Evolutionary conservation across 768 basidiomycete genomes (phyloP), one percentile per base, ranked within the genome.

Genomic region (Collybia nuda): DNA sequence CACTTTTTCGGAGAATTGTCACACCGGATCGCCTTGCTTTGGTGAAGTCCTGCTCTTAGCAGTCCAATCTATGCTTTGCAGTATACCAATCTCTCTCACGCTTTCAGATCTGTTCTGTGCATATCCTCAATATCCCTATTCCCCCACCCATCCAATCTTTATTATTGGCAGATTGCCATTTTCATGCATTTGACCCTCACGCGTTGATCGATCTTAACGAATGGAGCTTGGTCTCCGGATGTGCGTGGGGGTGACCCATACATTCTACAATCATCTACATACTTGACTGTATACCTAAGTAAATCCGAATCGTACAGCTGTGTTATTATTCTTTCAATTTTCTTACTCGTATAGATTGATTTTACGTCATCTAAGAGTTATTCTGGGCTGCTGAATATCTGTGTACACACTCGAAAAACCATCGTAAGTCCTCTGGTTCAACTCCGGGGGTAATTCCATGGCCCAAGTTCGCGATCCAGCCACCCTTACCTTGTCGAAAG

Each of bases 361-460:
- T 32, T 6, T 11, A 6, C 9, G 32, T 11, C 14, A 14, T 32
- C 32, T 32, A 32, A 11, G 32, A 14, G 14, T 11, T 32, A 11
- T 11, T 32, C 32, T 32, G 32, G 7, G 12, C 3, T 38, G 70
- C 62, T 2, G 91, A 93, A 62, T 92, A 90, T 62, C 85, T 91
- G 61, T 88, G 90, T 42, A 93, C 79, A 62, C 93, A 95, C 67
- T 96, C 81, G 54, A 96, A 82, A 76, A 96, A 97, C 83, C 85
- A 96, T 49, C 78, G 75, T 66, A 97, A 74, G 66, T 97, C 92
- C 48, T 98, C 94, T 18, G 96, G 93, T 65, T 97, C 85, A 12
- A 98, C 95, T 21, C 85, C 89, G 9, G 97, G 97, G 3, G 94
- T 97, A 59, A 99, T 95, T 5, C 97, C 97, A 64, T 98, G 97